Percentiles rank a stretch among this genome's conserved stretches.
Conservation (phyloP, 1,139 yeast genomes). For the Eremothecium sinecaudum region DNA sequence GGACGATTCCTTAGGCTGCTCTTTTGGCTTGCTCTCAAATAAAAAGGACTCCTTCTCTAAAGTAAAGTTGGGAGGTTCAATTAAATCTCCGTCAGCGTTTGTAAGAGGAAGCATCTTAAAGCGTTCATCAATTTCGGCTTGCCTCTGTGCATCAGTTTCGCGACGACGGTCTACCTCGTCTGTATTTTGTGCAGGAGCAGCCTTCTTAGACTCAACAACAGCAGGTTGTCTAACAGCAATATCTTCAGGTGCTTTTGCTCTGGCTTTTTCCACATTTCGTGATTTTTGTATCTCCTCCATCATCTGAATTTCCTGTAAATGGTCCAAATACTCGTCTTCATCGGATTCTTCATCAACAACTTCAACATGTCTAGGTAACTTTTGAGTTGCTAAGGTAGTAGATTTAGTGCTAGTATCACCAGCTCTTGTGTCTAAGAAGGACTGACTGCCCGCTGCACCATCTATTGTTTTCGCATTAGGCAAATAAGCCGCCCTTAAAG, state of each 20-base stretch:
- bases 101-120: too few relatives aligned
- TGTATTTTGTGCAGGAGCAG: too few relatives aligned
- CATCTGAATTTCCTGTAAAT: conserved; percentile 34
- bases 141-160: too few relatives aligned
- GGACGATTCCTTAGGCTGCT: neutral
- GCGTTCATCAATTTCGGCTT: too few relatives aligned
- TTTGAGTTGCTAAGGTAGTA: neutral
- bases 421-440: conserved; percentile 23
- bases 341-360: conserved; percentile 18
- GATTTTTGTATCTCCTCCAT: conserved; percentile 39
- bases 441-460: conserved; percentile 22
- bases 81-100: too few relatives aligned
- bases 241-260: too few relatives aligned
- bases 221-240: too few relatives aligned
- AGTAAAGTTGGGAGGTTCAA: too few relatives aligned
- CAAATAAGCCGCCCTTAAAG: conserved; percentile 33
- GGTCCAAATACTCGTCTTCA: conserved; percentile 30
- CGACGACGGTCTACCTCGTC: too few relatives aligned
- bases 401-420: neutral
- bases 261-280: too few relatives aligned
- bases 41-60: too few relatives aligned
- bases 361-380: conserved; percentile 1
- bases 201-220: too few relatives aligned
- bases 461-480: conserved; percentile 22
- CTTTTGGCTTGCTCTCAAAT: neutral